These are phyloP conservation scores for Crithidia expoeki DNA, from an alignment of 208 protist genomes.

Conservation along the genomic window DNA sequence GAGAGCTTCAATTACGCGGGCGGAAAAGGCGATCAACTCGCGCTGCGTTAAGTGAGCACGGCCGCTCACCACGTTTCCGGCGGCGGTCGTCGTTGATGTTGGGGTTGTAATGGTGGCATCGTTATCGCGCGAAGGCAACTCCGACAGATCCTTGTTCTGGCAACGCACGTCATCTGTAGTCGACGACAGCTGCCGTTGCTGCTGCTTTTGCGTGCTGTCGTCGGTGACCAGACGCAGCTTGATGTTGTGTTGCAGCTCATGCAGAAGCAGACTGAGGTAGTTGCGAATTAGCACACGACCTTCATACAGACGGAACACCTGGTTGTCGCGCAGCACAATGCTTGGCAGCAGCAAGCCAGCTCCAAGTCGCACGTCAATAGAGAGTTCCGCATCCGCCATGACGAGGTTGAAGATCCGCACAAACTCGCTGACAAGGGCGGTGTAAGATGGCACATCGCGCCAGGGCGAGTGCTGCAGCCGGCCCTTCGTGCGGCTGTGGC, in stretches of 20 bases:
- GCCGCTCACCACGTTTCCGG: conserved; percentile 4
- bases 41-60: conserved; percentile 31
- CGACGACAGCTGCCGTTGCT: background rate
- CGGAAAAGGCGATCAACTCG: conserved; percentile 43
- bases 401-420: conserved; percentile 44
- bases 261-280: conserved; percentile 43
- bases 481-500: conserved; percentile 1
- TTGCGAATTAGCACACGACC: conserved; percentile 61
- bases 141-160: background rate
- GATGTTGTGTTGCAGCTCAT: conserved; percentile 32
- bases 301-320: conserved; percentile 61
- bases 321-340: conserved; percentile 47
- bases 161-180: background rate
- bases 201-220: background rate
- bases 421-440: conserved; percentile 45
- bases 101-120: background rate
- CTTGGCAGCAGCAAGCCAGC: conserved; percentile 48
- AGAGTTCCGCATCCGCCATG: conserved; percentile 34
- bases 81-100: background rate
- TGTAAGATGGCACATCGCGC: conserved; percentile 59
- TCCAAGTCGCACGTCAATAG: conserved; percentile 46
- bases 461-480: conserved; percentile 32
- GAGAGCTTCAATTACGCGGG: conserved; percentile 42
- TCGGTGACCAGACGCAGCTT: conserved; percentile 3
- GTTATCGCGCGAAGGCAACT: background rate